A percentile compares a stretch with the other conserved stretches of the same genome.
Evolutionary conservation across 768 basidiomycete species (phyloP).

Genomic region (Tricholoma bakamatsutake): DNA sequence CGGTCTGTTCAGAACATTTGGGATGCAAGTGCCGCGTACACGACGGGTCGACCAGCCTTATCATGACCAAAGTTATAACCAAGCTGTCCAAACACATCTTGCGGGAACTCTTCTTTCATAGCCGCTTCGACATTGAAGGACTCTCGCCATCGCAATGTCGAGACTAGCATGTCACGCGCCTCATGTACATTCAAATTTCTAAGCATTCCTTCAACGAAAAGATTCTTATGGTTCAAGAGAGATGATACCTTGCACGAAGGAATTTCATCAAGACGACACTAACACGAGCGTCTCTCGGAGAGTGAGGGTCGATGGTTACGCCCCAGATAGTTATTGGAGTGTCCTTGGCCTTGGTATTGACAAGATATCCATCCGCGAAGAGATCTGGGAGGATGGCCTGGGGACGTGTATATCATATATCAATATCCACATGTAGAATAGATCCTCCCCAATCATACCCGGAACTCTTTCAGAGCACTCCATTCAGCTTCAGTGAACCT

Average conservation of each 20-base stretch:
- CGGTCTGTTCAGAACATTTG: neutral
- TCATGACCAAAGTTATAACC: conserved; percentile 67
- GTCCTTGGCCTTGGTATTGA: conserved; percentile 45
- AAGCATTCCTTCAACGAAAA: neutral
- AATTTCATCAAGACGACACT: conserved; percentile 82
- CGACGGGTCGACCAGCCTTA: conserved; percentile 62
- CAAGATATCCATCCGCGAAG: conserved; percentile 54
- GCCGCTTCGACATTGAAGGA: conserved; percentile 58
- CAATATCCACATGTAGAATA: neutral
- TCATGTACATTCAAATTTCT: conserved; percentile 50
- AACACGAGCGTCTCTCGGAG: conserved; percentile 53
- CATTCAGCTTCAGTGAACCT: conserved; percentile 71
- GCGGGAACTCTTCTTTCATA: conserved; percentile 54
- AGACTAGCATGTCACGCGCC: conserved; percentile 61
- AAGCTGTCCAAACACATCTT: conserved; percentile 57
- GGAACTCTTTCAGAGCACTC: conserved; percentile 60
- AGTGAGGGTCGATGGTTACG: conserved; percentile 54
- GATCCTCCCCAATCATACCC: conserved; percentile 34
- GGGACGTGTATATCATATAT: neutral
- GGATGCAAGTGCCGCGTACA: conserved; percentile 37
- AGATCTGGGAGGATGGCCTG: conserved; percentile 44
- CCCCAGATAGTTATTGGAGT: conserved; percentile 65
- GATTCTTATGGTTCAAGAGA: neutral
- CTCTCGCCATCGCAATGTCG: conserved; percentile 66
- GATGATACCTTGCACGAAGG: conserved; percentile 58